Evolutionary conservation across 2,329 filamentous ascomycete species (phyloP).

Genomic region (Diaporthe nobilis): DNA sequence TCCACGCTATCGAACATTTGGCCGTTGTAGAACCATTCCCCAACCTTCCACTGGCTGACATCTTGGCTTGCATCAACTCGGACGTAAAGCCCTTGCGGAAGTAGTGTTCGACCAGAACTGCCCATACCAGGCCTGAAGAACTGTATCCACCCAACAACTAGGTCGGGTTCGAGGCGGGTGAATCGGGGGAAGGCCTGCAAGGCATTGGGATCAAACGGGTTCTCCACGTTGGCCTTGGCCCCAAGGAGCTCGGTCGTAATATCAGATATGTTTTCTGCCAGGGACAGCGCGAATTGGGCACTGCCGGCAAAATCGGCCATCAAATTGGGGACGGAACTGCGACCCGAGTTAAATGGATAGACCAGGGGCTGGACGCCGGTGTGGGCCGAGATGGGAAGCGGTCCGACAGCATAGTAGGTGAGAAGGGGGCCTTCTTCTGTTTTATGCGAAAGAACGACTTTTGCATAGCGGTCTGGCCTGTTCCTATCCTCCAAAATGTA

Average conservation of each 20-base stretch:
- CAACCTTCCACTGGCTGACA: constrained; percentile 42
- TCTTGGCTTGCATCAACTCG: constrained; percentile 53
- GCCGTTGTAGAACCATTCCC: constrained; percentile 44
- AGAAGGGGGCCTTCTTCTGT: constrained; percentile 58
- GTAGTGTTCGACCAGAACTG: constrained; percentile 51
- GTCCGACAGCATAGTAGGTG: constrained; percentile 65
- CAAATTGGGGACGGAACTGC: constrained; percentile 54
- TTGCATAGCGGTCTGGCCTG: constrained; percentile 58
- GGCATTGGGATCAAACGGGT: constrained; percentile 51
- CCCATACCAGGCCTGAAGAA: constrained; percentile 58
- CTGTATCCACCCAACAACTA: constrained; percentile 57
- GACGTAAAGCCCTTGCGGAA: constrained; percentile 61
- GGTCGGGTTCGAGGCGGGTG: constrained; percentile 55
- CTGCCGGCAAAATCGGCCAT: constrained; percentile 51
- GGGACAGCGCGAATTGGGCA: constrained; percentile 52
- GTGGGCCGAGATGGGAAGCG: constrained; percentile 57
- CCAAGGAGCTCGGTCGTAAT: constrained; percentile 58
- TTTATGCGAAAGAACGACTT: constrained; percentile 61
- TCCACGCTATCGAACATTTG: constrained; percentile 28
- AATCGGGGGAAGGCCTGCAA: constrained; percentile 53
- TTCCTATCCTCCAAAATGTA: constrained; percentile 57
- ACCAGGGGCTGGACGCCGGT: constrained; percentile 57
- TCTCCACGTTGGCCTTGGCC: constrained; percentile 51
- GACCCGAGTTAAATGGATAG: constrained; percentile 60
- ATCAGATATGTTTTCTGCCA: constrained; percentile 53